Conservation (phyloP, 768 basidiomycete genomes). For the Pisolithus microcarpus region DNA sequence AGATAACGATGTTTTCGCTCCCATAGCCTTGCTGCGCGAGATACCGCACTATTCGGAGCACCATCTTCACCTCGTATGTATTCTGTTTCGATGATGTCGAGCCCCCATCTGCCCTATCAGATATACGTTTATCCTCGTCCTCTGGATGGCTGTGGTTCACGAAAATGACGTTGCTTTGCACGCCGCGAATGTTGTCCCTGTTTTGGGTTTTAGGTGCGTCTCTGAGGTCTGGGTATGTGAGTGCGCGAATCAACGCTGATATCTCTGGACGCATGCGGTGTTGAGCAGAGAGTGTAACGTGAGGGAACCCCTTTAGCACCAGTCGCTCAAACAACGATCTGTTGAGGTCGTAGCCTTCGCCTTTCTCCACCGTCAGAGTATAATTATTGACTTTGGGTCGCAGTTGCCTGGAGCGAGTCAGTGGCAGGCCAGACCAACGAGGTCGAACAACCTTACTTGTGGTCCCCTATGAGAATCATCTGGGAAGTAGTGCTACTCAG, state of each 20-base stretch:
- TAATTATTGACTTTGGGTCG: conserved; percentile 70
- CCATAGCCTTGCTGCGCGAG: conserved; percentile 63
- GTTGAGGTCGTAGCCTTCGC: conserved; percentile 61
- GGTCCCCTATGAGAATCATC: conserved; percentile 64
- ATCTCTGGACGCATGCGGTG: conserved; percentile 76
- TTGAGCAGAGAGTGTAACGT: conserved; percentile 46
- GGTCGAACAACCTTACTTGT: conserved; percentile 44
- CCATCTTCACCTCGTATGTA: conserved; percentile 51
- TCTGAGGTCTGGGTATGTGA: conserved; percentile 59
- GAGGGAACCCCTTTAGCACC: conserved; percentile 55
- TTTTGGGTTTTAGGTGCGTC: conserved; percentile 46
- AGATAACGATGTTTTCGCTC: conserved; percentile 50
- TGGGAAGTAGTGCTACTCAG: conserved; percentile 41
- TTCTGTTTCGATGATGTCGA: conserved; percentile 57
- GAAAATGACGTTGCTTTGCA: conserved; percentile 54
- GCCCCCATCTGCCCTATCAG: conserved; percentile 41
- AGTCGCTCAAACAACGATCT: conserved; percentile 64
- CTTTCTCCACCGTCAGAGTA: conserved; percentile 57
- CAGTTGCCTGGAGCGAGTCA: conserved; percentile 42
- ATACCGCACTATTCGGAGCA: conserved; percentile 58
- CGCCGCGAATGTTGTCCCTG: conserved; percentile 47
- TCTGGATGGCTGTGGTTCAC: conserved; percentile 52
- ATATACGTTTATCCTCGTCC: conserved; percentile 35
- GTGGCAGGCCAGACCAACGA: neutral
- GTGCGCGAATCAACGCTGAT: conserved; percentile 47